Percentiles rank a stretch among this genome's conserved stretches.
phyloP scores from a whole-genome alignment of 2,329 filamentous ascomycete genomes.

The Botryotinia convoluta region DNA sequence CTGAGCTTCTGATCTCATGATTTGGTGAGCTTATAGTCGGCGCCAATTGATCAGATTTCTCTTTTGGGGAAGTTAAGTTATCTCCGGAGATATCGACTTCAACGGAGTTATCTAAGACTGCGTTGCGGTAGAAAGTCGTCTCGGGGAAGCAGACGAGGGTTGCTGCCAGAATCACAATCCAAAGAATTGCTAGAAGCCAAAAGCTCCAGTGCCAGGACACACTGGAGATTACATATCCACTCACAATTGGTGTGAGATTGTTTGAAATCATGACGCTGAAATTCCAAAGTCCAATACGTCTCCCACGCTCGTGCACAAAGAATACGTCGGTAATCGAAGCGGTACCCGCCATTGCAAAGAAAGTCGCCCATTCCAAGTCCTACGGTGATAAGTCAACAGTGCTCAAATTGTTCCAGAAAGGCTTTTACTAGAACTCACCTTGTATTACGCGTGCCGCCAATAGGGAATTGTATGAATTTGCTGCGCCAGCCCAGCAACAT shows the following conservation, averaged over 20 bases:
- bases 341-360: neutral
- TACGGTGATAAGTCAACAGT: neutral
- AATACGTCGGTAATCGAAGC: neutral
- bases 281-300: neutral
- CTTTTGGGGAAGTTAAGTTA: neutral
- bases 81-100: neutral
- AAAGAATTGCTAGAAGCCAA: neutral
- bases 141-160: neutral
- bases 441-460: neutral
- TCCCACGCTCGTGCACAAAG: neutral
- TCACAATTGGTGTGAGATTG: neutral
- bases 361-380: neutral
- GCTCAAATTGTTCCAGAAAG: neutral
- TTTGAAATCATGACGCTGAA: neutral
- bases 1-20: neutral
- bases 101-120: neutral
- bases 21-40: neutral
- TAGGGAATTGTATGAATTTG: neutral
- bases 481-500: neutral
- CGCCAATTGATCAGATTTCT: neutral
- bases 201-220: neutral
- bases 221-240: neutral
- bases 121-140: neutral
- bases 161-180: neutral
- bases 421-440: neutral